Evolutionary conservation across 805 yeast genomes (phyloP), one percentile per base, ranked within the genome.

Genomic region (Brettanomyces naardenensis): DNA sequence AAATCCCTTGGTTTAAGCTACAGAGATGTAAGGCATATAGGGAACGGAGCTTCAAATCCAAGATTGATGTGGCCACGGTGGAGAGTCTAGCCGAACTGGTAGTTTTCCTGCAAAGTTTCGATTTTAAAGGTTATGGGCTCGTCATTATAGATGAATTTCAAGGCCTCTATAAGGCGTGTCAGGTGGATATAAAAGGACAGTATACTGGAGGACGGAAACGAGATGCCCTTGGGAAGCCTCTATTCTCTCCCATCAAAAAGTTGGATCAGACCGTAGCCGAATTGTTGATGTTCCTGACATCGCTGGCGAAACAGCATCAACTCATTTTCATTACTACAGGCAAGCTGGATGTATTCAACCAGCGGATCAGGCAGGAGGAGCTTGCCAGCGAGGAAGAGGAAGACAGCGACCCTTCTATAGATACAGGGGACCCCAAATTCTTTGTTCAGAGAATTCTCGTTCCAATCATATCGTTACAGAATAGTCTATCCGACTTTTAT

Each of bases 391-490:
- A 23, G 6, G 42, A 37, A n/a, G 45, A 37, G 7, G 44, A 31
- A 9, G 41, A 34, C 17, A 37, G 38, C 5, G 32, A 38, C 5
- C 38, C 35, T 27, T 28, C 25, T 7, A 17, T 19, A 4, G 14
- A n/a, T 11, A 20, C 10, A 21, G 25, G 20, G 14, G 34, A 11
- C 7, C 28, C 17, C 6, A 14, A 39, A n/a, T 49, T 38, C 20
- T 46, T 56, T 9, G 42, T 44, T n/a, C 61, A 58, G 39, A 49
- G 46, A 25, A 54, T 57, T 6, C 40, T 58, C n/a, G 60, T 58
- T 1, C 63, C 63, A 1, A 44, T 44, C 4, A 37, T 58, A 9
- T 52, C 62, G 4, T 32, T 58, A 29, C 56, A 48, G 28, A 52
- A 55, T 2, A 47, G 53, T 1, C 38, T 56, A 43, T 51, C 59